A percentile compares a stretch with the other conserved stretches of the same genome.
phyloP scores from a whole-genome alignment of 495 filamentous ascomycete species.

The Opeltia flavorubescens region DNA sequence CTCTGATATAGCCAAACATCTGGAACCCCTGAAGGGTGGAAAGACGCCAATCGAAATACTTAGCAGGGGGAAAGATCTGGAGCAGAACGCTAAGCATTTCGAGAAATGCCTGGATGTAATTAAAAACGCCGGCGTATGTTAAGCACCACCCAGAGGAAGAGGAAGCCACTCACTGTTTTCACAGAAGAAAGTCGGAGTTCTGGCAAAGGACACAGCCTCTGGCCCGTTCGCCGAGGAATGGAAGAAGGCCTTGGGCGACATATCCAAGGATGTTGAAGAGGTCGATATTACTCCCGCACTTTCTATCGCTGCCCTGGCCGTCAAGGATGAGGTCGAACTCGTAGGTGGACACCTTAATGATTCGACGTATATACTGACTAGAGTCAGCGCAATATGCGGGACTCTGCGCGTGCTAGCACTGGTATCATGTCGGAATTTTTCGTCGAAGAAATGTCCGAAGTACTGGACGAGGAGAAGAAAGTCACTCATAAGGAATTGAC shows the following conservation, averaged over 20 bases:
- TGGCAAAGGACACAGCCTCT: conserved; percentile 67
- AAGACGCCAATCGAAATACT: conserved; percentile 83
- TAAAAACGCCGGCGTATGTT: conserved; percentile 69
- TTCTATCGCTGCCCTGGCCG: conserved; percentile 70
- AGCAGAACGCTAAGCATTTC: conserved; percentile 77
- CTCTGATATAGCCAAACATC: conserved; percentile 58
- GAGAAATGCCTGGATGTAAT: conserved; percentile 69
- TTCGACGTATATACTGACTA: conserved; percentile 1
- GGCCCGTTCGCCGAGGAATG: conserved; percentile 94
- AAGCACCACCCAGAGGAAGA: background rate
- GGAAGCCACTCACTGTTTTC: conserved; percentile 16
- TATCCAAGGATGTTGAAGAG: conserved; percentile 74
- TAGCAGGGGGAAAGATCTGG: conserved; percentile 76
- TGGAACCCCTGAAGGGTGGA: conserved; percentile 83
- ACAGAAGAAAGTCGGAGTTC: conserved; percentile 76
- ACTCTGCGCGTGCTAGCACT: conserved; percentile 82
- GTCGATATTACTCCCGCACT: conserved; percentile 74
- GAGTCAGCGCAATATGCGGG: conserved; percentile 68
- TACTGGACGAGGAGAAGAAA: conserved; percentile 91
- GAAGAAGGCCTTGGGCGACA: conserved; percentile 64
- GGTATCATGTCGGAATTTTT: conserved; percentile 88
- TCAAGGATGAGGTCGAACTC: conserved; percentile 91
- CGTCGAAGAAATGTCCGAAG: conserved; percentile 90
- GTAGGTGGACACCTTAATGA: conserved; percentile 25
- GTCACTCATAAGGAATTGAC: conserved; percentile 77